phyloP scores from a whole-genome alignment of 306 rosid genomes.

The Glycine latifolia region DNA sequence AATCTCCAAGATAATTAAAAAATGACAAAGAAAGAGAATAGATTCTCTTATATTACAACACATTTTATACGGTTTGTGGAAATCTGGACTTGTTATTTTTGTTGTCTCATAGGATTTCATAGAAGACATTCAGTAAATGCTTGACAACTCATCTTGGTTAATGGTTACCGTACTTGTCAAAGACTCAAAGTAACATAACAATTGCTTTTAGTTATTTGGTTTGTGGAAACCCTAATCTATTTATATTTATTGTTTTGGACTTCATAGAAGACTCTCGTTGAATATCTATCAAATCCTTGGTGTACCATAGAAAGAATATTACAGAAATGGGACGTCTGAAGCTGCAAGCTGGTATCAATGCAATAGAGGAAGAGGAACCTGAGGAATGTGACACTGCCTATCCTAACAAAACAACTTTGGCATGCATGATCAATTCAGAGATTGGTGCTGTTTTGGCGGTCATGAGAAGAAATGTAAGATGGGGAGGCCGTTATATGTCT shows the following conservation, averaged over 20 bases:
- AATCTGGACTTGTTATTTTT: not conserved
- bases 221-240: conserved; percentile 36
- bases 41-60: too few relatives aligned
- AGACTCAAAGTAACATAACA: not conserved
- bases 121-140: not conserved
- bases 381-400: conserved; percentile 73
- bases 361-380: conserved; percentile 94
- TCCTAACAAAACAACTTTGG: conserved; percentile 75
- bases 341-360: conserved; percentile 76
- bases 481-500: conserved; percentile 91
- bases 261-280: not conserved
- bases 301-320: conserved; percentile 33
- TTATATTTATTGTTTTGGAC: conserved; percentile 11
- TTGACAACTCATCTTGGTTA: not conserved
- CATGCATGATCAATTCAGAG: conserved; percentile 96
- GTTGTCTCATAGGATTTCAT: not conserved
- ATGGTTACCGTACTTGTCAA: not conserved
- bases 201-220: conserved; percentile 4
- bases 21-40: too few relatives aligned
- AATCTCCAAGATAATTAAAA: too few relatives aligned
- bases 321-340: conserved; percentile 77
- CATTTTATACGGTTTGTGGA: conserved; percentile 16
- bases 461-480: conserved; percentile 95
- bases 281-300: conserved; percentile 38
- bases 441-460: conserved; percentile 94